Evolutionary conservation across 768 basidiomycete genomes (phyloP).

Genomic region (Tremella fuciformis): DNA sequence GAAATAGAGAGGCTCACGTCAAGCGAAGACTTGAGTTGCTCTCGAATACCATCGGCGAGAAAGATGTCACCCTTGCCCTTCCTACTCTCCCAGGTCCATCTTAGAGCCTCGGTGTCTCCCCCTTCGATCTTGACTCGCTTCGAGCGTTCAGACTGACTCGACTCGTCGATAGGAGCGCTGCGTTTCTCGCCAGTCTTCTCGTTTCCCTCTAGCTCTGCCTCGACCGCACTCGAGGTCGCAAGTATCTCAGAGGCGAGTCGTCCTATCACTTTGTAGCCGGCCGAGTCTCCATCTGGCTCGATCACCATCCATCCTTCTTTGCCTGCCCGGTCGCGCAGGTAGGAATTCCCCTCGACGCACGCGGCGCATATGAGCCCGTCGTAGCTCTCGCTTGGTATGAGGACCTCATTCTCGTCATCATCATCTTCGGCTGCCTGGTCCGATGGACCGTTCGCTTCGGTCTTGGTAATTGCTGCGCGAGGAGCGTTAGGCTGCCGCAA

Average conservation of each 20-base stretch:
- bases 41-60: constrained; percentile 38
- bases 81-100: constrained; percentile 5
- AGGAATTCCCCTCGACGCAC: constrained; percentile 27
- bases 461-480: background rate
- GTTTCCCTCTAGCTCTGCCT: background rate
- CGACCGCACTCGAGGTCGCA: no score
- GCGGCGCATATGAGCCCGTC: constrained; percentile 45
- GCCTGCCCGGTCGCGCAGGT: constrained; percentile 30
- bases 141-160: background rate
- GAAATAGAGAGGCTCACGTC: constrained; percentile 24
- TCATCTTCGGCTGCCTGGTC: constrained; percentile 29
- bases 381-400: constrained; percentile 42
- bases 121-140: background rate
- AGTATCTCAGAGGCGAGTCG: constrained; percentile 1
- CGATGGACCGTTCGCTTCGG: background rate
- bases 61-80: constrained; percentile 48
- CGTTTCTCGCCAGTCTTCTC: constrained; percentile 6
- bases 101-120: background rate
- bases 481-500: constrained; percentile 11
- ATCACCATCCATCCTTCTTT: constrained; percentile 49
- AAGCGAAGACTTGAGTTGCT: constrained; percentile 22
- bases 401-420: constrained; percentile 35
- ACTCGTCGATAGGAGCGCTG: background rate
- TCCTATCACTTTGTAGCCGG: constrained; percentile 11
- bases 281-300: constrained; percentile 20